Evolutionary conservation across 2,329 filamentous ascomycete genomes (phyloP).

Genomic region (Sarocladiaceae sp.): DNA sequence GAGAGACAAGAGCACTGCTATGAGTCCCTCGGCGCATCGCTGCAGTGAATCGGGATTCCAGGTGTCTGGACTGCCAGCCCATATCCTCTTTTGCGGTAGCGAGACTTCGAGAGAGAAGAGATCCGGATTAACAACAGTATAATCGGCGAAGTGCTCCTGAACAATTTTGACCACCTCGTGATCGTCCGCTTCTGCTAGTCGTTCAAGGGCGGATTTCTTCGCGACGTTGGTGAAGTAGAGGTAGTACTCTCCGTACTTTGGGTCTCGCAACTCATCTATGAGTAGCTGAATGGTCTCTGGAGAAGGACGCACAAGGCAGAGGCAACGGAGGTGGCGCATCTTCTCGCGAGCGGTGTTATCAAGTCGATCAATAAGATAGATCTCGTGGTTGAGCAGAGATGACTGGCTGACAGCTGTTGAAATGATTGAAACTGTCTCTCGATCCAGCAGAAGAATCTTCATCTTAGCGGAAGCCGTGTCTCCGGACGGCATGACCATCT

Average conservation of each 20-base stretch:
- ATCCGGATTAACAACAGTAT: constrained; percentile 90
- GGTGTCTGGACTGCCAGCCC: constrained; percentile 72
- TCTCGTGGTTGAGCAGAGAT: constrained; percentile 87
- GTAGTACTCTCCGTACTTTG: constrained; percentile 95
- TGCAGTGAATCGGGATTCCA: constrained; percentile 91
- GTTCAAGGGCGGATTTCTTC: constrained; percentile 91
- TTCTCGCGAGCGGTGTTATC: constrained; percentile 89
- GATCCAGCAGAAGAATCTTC: constrained; percentile 94
- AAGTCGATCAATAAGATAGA: constrained; percentile 94
- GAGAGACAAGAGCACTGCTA: constrained; percentile 76
- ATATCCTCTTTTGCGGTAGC: constrained; percentile 69
- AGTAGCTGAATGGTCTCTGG: constrained; percentile 87
- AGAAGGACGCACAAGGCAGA: constrained; percentile 89
- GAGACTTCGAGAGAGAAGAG: constrained; percentile 74
- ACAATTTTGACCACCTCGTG: constrained; percentile 93
- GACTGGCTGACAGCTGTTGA: constrained; percentile 96
- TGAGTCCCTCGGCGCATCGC: constrained; percentile 76
- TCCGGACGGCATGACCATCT: constrained; percentile 73
- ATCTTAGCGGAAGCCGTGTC: constrained; percentile 82
- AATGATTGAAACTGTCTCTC: constrained; percentile 87
- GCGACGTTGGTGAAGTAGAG: constrained; percentile 97
- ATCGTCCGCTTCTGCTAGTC: constrained; percentile 91
- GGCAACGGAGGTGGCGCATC: constrained; percentile 92
- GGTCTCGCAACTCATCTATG: constrained; percentile 91
- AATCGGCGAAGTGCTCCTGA: constrained; percentile 96